These are phyloP conservation scores for Omphalea diandra DNA, from an alignment of 441 rosid species.

Conservation along the genomic window DNA sequence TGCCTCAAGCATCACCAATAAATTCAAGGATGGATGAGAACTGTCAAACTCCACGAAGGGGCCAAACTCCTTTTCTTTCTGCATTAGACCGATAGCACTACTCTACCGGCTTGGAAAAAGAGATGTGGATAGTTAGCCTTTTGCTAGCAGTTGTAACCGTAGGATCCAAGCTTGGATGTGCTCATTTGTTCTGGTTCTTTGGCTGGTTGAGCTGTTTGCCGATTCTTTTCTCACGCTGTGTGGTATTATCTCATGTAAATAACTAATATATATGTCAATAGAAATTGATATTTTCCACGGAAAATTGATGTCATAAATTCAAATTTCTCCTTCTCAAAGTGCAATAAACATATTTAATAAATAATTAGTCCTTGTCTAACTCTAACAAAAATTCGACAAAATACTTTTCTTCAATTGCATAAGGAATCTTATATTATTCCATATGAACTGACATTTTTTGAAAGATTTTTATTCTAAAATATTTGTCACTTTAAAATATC, in stretches of 20 bases:
- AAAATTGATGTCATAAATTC: neutral
- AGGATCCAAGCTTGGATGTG: neutral
- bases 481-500: too few species aligned
- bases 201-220: neutral
- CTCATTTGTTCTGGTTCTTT: neutral
- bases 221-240: neutral
- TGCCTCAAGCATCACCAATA: slow-evolving; percentile 52
- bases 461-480: too few species aligned
- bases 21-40: slow-evolving; percentile 47
- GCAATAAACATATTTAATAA: too few species aligned
- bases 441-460: too few species aligned
- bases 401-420: too few species aligned
- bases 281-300: neutral
- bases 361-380: too few species aligned
- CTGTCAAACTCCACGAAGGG: slow-evolving; percentile 58
- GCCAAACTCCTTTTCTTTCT: slow-evolving; percentile 58
- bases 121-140: slow-evolving; percentile 8
- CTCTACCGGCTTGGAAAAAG: neutral
- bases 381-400: too few species aligned
- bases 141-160: neutral
- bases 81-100: slow-evolving; percentile 54
- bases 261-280: neutral
- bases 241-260: slow-evolving; percentile 4
- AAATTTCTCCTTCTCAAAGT: neutral
- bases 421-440: too few species aligned